Evolutionary conservation across 2,329 filamentous ascomycete species (phyloP).

Genomic region (Massarina eburnea): DNA sequence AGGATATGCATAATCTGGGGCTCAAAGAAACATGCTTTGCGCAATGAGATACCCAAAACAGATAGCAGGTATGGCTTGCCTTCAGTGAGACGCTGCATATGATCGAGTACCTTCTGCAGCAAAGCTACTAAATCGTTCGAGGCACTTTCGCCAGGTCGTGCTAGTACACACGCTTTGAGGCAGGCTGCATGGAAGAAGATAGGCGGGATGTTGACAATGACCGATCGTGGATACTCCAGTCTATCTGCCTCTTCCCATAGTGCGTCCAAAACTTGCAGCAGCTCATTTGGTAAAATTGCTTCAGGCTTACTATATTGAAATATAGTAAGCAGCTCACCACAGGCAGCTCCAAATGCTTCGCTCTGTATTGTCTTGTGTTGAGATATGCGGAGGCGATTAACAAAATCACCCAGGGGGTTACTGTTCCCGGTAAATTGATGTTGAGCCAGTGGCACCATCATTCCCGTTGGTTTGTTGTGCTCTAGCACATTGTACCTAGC

Average conservation of each 20-base stretch:
- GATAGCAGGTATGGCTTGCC: conserved; percentile 40
- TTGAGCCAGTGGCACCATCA: background rate
- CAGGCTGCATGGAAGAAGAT: conserved; percentile 41
- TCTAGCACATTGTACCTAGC: conserved; percentile 9
- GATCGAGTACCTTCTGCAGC: conserved; percentile 24
- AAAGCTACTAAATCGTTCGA: conserved; percentile 16
- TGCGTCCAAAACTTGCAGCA: conserved; percentile 31
- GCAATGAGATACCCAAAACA: conserved; percentile 30
- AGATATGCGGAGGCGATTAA: conserved; percentile 24
- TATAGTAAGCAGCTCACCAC: conserved; percentile 20
- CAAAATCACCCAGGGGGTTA: conserved; percentile 23
- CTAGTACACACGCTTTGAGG: conserved; percentile 16
- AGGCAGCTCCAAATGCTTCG: conserved; percentile 28
- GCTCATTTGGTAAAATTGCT: conserved; percentile 11
- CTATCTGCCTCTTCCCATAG: conserved; percentile 53
- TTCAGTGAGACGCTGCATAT: conserved; percentile 32
- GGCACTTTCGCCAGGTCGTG: background rate
- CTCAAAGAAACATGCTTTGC: conserved; percentile 28
- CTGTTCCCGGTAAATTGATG: background rate
- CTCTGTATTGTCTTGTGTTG: conserved; percentile 36
- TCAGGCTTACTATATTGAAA: conserved; percentile 18
- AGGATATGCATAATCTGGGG: conserved; percentile 36
- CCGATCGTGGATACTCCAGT: conserved; percentile 48
- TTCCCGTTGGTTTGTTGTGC: background rate
- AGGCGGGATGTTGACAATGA: conserved; percentile 40